These are phyloP conservation scores for Triglochin maritima DNA, from an alignment of 106 monocot species.

Conservation along the genomic window DNA sequence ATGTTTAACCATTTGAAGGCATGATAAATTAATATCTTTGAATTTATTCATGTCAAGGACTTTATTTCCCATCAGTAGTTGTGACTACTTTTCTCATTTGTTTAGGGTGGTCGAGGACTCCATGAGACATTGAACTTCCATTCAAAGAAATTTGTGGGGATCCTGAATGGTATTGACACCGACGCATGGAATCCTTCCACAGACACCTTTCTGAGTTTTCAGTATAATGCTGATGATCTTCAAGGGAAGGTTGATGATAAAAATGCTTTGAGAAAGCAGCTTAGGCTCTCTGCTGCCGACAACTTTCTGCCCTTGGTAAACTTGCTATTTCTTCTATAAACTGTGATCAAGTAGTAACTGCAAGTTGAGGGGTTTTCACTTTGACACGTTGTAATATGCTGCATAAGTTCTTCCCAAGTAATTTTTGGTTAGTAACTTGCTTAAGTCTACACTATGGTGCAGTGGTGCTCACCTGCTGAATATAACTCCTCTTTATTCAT, in stretches of 20 bases:
- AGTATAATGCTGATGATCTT: slow-evolving; percentile 73
- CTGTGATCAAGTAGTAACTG: too few species aligned
- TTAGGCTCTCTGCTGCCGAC: slow-evolving; percentile 43
- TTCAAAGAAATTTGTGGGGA: slow-evolving; percentile 70
- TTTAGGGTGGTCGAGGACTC: slow-evolving; percentile 78
- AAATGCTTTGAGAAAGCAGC: slow-evolving; percentile 40
- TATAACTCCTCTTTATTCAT: too few species aligned
- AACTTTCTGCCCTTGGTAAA: slow-evolving; percentile 62
- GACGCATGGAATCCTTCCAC: slow-evolving; percentile 83
- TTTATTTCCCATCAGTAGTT: too few species aligned
- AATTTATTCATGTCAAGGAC: too few species aligned
- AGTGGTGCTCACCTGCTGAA: too few species aligned
- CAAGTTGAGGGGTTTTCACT: too few species aligned
- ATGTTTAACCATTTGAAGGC: too few species aligned
- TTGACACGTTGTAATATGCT: too few species aligned
- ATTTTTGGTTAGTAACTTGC: too few species aligned
- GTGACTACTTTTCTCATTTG: too few species aligned
- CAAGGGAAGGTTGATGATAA: slow-evolving; percentile 66
- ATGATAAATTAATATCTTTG: too few species aligned
- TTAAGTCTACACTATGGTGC: too few species aligned
- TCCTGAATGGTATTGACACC: slow-evolving; percentile 87
- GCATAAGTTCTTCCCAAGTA: neutral
- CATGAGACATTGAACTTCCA: slow-evolving; percentile 52
- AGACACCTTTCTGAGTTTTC: slow-evolving; percentile 49
- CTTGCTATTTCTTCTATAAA: neutral